Base-by-base conservation (phyloP, 805 yeast species). In the Wickerhamomyces canadensis region DNA sequence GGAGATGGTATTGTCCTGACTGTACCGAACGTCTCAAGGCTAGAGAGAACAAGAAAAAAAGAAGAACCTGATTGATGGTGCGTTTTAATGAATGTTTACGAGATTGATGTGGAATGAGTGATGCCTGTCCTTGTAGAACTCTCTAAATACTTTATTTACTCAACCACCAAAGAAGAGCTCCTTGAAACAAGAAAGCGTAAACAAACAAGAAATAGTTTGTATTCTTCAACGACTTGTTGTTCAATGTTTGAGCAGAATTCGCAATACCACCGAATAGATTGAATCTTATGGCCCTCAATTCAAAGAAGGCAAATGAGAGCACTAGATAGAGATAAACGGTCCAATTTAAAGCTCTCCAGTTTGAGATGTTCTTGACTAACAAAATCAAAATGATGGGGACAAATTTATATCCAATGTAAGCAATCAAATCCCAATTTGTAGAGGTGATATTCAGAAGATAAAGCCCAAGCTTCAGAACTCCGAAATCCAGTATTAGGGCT, bases 391-490 rank as follows among this genome's bases (percentile, higher is more conserved):
- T 72, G 44, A 83, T 69, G 8, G 95, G 86, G 27, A 94, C 87
- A 56, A 87, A 94, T 60, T 93, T 93, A 70, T 93, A 94, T 26
- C 98, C 97, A 35, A 89, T 80, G 62, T 86, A 93, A 43, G 95
- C 81, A 9, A 85, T 73, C 43, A 93, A 66, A 58, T 93, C 99
- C 72, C 89, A 79, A 27, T 85, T 58, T 48, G 79, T 84, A 11
- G 84, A 73, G 13, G 75, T 73, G 37, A 86, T 78, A 42, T 75
- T 76, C 42, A 93, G 70, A 33, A 91, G 67, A 61, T 91, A 93
- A 40, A 94, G 74, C 2, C 95, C 95, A 29, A 86, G 64, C 53
- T 83, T 84, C 49, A 93, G 72, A 19, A 91, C 67, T 30, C 75
- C 60, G 16, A 91, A 70, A 61, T 93, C 99, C 41, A 85, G 52